phyloP scores from a whole-genome alignment of 345 rosid species.

The Raphanus raphanistrum region DNA sequence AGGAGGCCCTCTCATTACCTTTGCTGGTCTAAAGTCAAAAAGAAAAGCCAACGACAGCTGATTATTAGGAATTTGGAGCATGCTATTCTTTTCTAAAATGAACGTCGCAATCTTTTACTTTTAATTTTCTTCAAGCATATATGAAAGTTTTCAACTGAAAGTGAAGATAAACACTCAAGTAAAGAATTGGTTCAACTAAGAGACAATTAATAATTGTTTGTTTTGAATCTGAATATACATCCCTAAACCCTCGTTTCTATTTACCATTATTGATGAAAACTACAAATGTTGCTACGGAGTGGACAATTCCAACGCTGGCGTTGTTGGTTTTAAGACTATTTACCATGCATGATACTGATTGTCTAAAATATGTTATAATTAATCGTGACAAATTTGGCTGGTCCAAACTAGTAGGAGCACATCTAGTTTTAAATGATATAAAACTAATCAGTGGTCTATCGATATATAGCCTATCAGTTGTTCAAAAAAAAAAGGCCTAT shows the following conservation, averaged over 20 bases:
- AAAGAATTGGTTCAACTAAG: background rate
- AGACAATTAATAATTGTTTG: background rate
- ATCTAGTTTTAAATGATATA: background rate
- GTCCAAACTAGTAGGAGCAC: background rate
- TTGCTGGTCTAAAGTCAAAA: constrained; percentile 37
- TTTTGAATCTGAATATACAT: constrained; percentile 21
- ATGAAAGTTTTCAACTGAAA: constrained; percentile 6
- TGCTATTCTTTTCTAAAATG: constrained; percentile 26
- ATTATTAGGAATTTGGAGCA: constrained; percentile 14
- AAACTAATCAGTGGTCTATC: background rate
- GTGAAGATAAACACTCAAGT: background rate
- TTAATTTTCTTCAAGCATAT: constrained; percentile 11
- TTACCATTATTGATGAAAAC: background rate
- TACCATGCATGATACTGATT: background rate
- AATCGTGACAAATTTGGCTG: background rate
- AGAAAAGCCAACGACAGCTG: constrained; percentile 35
- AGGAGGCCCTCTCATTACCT: constrained; percentile 39
- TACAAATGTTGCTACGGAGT: constrained; percentile 7
- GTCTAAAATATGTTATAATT: background rate
- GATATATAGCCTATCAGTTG: background rate
- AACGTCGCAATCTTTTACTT: constrained; percentile 32
- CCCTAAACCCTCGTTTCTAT: constrained; percentile 4
- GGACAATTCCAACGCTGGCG: background rate
- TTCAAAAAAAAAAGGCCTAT: background rate
- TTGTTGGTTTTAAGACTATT: background rate